A percentile compares a stretch with the other conserved stretches of the same genome.
These are phyloP conservation scores for Phascolomyces articulosus DNA, from an alignment of 371 early-diverging fungal genomes.

Conservation along the genomic window DNA sequence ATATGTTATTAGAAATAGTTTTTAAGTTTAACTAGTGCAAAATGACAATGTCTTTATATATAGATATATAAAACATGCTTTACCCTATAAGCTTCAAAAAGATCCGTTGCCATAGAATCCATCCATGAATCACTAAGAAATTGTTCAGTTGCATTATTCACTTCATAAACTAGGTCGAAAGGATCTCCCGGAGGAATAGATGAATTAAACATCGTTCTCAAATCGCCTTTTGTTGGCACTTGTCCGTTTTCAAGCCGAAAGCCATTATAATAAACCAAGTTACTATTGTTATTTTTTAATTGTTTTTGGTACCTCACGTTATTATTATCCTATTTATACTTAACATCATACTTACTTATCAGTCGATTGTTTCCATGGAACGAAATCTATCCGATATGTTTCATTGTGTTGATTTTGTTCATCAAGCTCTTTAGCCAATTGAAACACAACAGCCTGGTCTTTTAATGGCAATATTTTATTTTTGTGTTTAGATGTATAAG, in stretches of 20 bases:
- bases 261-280: constrained; percentile 25
- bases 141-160: constrained; percentile 10
- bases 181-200: background rate
- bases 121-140: constrained; percentile 20
- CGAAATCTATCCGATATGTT: constrained; percentile 30
- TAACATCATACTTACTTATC: constrained; percentile 21
- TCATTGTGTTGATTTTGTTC: constrained; percentile 14
- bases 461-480: constrained; percentile 29
- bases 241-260: constrained; percentile 30
- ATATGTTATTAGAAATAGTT: too few species aligned
- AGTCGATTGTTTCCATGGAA: constrained; percentile 29
- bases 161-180: constrained; percentile 9
- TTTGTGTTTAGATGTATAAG: constrained; percentile 16
- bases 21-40: too few species aligned
- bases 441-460: constrained; percentile 35
- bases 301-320: background rate
- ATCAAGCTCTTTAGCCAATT: constrained; percentile 25
- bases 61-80: too few species aligned
- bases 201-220: constrained; percentile 3
- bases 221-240: constrained; percentile 30
- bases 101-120: constrained; percentile 25
- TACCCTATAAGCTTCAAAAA: constrained; percentile 25
- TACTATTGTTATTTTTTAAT: constrained; percentile 10
- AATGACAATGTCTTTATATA: too few species aligned
- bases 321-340: background rate